Evolutionary conservation across 2,329 filamentous ascomycete species (phyloP).

Genomic region (Hypoxylon sp.): DNA sequence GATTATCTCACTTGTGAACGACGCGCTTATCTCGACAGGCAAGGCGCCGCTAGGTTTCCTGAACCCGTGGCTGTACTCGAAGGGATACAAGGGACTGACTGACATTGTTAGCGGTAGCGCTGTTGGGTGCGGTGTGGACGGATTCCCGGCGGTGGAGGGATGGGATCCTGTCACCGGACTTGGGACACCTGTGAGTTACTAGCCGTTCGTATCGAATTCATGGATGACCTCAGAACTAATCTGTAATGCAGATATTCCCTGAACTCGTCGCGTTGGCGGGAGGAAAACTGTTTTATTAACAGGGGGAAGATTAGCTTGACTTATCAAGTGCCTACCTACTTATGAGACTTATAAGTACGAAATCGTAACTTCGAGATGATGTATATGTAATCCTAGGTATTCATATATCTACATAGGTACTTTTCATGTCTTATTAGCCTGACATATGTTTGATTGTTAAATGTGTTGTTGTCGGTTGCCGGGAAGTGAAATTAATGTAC

Average conservation of each 20-base stretch:
- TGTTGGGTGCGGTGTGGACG: slow-evolving; percentile 56
- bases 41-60: slow-evolving; percentile 61
- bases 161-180: slow-evolving; percentile 58
- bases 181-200: slow-evolving; percentile 52
- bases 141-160: slow-evolving; percentile 52
- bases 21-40: slow-evolving; percentile 68
- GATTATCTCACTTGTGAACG: slow-evolving; percentile 74
- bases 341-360: neutral
- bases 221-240: slow-evolving; percentile 15
- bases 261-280: slow-evolving; percentile 50
- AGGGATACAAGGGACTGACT: slow-evolving; percentile 55
- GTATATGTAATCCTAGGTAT: neutral
- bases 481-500: neutral
- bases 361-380: slow-evolving; percentile 2
- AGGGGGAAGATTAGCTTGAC: neutral
- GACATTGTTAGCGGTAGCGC: slow-evolving; percentile 60
- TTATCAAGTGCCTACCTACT: neutral
- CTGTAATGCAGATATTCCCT: slow-evolving; percentile 44
- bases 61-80: slow-evolving; percentile 62
- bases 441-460: too few species aligned
- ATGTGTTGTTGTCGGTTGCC: too few species aligned
- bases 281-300: slow-evolving; percentile 42
- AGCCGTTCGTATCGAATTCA: neutral
- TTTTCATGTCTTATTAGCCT: neutral
- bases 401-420: neutral